A percentile compares a stretch with the other conserved stretches of the same genome.
Evolutionary conservation across 202 grass and related monocot genomes (phyloP).

Genomic region (Miscanthus sacchariflorus): DNA sequence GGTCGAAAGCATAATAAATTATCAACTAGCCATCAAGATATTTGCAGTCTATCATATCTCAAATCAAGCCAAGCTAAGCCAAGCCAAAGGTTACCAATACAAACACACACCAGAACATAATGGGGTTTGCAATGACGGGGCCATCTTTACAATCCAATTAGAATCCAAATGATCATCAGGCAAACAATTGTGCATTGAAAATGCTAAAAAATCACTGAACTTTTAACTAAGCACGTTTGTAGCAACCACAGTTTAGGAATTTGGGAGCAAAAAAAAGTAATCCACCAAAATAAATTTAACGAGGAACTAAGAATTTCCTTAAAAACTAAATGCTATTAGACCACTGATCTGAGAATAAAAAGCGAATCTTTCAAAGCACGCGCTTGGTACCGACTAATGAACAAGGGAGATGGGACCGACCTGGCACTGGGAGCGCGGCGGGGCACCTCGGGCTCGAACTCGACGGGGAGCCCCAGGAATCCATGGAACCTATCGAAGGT

Average conservation of each 20-base stretch:
- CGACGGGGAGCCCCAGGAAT: slow-evolving; percentile 87
- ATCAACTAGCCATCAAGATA: slow-evolving; percentile 11
- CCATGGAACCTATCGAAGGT: slow-evolving; percentile 98
- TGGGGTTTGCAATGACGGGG: not conserved
- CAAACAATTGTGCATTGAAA: not conserved
- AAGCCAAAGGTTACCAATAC: not conserved
- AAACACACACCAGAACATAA: slow-evolving; percentile 22
- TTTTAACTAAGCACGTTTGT: slow-evolving; percentile 3
- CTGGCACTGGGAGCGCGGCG: slow-evolving; percentile 91
- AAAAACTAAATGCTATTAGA: not conserved
- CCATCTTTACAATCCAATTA: not conserved
- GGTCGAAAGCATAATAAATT: slow-evolving; percentile 17
- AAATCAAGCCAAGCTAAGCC: slow-evolving; percentile 2
- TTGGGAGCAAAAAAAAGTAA: not conserved
- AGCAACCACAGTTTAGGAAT: not conserved
- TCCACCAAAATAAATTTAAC: not conserved
- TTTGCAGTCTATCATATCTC: slow-evolving; percentile 16
- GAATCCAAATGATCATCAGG: not conserved
- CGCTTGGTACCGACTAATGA: slow-evolving; percentile 2
- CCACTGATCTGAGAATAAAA: not conserved
- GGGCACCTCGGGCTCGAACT: slow-evolving; percentile 97
- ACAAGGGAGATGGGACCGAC: slow-evolving; percentile 45
- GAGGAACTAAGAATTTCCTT: not conserved
- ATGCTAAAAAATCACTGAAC: not conserved
- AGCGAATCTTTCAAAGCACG: not conserved